Percentiles rank a stretch among this genome's conserved stretches.
Evolutionary conservation across 1,284 basidiomycete genomes (phyloP).

Genomic region (Violaceomyces palustris): DNA sequence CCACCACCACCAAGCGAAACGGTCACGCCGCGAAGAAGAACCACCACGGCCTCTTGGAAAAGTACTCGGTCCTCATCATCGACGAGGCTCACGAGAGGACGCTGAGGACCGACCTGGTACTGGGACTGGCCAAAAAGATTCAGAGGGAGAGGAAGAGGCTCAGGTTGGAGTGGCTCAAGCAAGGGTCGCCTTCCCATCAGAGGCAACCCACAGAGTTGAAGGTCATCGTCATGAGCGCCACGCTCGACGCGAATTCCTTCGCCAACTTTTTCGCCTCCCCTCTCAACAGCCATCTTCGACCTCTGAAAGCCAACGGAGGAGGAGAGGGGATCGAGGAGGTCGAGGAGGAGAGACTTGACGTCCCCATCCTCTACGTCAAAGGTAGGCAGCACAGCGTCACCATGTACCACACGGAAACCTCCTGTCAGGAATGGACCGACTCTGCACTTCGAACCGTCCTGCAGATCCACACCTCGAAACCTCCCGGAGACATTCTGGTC

Average conservation of each 20-base stretch:
- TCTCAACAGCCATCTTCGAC: too few species aligned
- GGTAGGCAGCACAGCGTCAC: constrained; percentile 86
- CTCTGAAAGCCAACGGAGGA: background rate
- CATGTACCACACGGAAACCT: constrained; percentile 61
- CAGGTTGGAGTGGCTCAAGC: constrained; percentile 44
- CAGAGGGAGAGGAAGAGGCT: constrained; percentile 57
- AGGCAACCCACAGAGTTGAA: constrained; percentile 61
- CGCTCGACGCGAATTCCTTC: constrained; percentile 89
- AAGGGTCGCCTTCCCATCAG: constrained; percentile 44
- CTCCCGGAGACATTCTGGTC: constrained; percentile 81
- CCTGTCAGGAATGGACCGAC: constrained; percentile 80
- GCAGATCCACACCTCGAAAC: constrained; percentile 76
- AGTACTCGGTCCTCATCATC: constrained; percentile 83
- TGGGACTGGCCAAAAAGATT: constrained; percentile 73
- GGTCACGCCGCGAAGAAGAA: background rate
- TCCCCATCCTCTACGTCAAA: constrained; percentile 81
- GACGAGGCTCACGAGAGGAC: constrained; percentile 98
- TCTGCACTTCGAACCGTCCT: constrained; percentile 83
- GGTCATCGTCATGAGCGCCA: constrained; percentile 94
- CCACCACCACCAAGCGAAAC: background rate
- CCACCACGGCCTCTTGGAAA: constrained; percentile 60
- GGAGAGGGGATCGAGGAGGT: too few species aligned
- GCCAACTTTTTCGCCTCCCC: constrained; percentile 70
- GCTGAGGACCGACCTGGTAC: constrained; percentile 85
- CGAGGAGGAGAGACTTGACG: too few species aligned